A percentile compares a stretch with the other conserved stretches of the same genome.
Evolutionary conservation across 345 rosid genomes (phyloP).

Genomic region (Salix dunnii): DNA sequence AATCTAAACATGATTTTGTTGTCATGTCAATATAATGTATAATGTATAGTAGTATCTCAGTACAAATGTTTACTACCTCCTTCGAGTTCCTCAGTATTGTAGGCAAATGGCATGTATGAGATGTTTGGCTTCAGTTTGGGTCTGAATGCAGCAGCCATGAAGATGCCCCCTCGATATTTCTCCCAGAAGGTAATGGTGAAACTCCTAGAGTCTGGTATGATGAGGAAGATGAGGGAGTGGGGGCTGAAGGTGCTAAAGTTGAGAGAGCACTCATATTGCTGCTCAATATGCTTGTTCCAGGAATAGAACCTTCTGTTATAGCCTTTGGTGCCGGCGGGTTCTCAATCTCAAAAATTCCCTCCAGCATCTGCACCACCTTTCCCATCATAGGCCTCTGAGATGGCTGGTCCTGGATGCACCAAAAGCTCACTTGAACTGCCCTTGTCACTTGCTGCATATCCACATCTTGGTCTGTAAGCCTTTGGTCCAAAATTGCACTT

Average conservation of each 20-base stretch:
- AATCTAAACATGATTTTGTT: neutral
- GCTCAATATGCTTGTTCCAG: conserved; percentile 39
- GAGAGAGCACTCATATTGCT: conserved; percentile 37
- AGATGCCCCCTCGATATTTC: conserved; percentile 29
- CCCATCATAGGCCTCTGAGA: conserved; percentile 28
- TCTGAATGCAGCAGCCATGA: conserved; percentile 33
- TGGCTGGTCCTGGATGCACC: conserved; percentile 35
- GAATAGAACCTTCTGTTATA: conserved; percentile 27
- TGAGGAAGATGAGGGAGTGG: conserved; percentile 42
- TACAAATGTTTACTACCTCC: neutral
- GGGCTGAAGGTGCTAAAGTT: conserved; percentile 39
- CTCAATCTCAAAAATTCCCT: conserved; percentile 44
- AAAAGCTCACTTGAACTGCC: conserved; percentile 21
- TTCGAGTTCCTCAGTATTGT: neutral
- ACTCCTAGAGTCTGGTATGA: conserved; percentile 40
- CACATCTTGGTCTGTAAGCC: conserved; percentile 6
- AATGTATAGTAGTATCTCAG: neutral
- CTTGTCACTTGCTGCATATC: conserved; percentile 21
- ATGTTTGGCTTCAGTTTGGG: neutral
- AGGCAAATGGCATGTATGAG: neutral
- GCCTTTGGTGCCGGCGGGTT: conserved; percentile 48
- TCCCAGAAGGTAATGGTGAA: conserved; percentile 40
- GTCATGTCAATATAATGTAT: neutral
- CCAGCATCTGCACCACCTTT: conserved; percentile 33
- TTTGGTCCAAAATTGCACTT: conserved; percentile 11